Conservation (phyloP, 2,329 filamentous ascomycete genomes). For the Arachnomyces sp. region DNA sequence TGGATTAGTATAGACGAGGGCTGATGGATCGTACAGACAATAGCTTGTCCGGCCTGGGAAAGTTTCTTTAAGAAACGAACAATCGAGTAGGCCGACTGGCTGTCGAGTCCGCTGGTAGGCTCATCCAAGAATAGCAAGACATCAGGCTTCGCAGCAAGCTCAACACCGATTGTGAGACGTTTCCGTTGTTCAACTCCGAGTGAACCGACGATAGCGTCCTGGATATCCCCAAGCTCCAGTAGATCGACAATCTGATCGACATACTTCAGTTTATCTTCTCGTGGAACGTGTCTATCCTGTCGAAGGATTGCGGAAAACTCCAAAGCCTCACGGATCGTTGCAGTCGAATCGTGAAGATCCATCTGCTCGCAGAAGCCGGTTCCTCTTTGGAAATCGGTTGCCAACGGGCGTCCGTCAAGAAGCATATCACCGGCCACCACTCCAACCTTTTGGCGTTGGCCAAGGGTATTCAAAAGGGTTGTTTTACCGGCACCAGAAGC, state of each 20-base stretch:
- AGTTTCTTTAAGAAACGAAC: constrained; percentile 63
- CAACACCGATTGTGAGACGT: constrained; percentile 65
- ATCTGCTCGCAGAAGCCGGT: constrained; percentile 68
- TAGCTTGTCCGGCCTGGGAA: constrained; percentile 58
- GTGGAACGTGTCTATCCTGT: constrained; percentile 49
- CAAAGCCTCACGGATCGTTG: constrained; percentile 60
- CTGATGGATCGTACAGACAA: constrained; percentile 68
- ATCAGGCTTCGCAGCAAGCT: constrained; percentile 61
- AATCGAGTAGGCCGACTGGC: constrained; percentile 61
- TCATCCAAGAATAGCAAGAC: constrained; percentile 65
- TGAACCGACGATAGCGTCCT: constrained; percentile 59
- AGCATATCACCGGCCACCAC: constrained; percentile 62
- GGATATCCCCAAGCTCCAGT: constrained; percentile 57
- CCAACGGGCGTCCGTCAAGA: constrained; percentile 59
- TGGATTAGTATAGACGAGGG: constrained; percentile 62
- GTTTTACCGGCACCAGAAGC: constrained; percentile 78
- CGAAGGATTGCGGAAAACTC: constrained; percentile 62
- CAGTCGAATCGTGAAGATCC: constrained; percentile 62
- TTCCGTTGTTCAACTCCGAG: constrained; percentile 65
- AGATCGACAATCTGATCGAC: constrained; percentile 60
- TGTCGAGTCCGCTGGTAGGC: constrained; percentile 63
- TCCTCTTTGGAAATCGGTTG: constrained; percentile 57
- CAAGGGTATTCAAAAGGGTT: constrained; percentile 68
- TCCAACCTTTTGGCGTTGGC: constrained; percentile 62
- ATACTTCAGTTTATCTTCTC: constrained; percentile 57